Conservation (phyloP, 2,329 filamentous ascomycete species). For the Allantophomopsis lycopodina region DNA sequence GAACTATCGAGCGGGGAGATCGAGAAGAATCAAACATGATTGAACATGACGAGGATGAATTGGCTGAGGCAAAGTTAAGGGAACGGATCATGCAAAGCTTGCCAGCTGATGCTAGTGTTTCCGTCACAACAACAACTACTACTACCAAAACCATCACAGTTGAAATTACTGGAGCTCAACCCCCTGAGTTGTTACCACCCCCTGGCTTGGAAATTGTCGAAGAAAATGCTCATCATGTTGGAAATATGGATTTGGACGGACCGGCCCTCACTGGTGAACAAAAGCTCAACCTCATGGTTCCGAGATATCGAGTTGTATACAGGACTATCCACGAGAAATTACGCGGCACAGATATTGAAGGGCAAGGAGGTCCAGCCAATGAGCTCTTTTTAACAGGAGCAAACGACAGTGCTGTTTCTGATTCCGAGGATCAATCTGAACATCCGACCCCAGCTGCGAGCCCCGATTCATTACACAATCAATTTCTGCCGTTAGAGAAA, state of each 20-base stretch:
- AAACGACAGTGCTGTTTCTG: too few species aligned
- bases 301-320: conserved; percentile 42
- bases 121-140: conserved; percentile 42
- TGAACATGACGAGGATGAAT: conserved; percentile 22
- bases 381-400: neutral
- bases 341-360: conserved; percentile 22
- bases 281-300: conserved; percentile 5
- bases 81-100: conserved; percentile 40
- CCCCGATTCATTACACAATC: neutral
- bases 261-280: conserved; percentile 7
- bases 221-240: conserved; percentile 20
- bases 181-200: conserved; percentile 36
- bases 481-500: neutral
- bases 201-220: conserved; percentile 46
- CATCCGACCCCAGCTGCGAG: neutral
- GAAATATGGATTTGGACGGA: conserved; percentile 6
- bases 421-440: neutral
- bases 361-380: neutral
- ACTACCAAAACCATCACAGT: conserved; percentile 52
- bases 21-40: conserved; percentile 2
- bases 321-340: conserved; percentile 38
- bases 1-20: conserved; percentile 22
- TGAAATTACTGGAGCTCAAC: conserved; percentile 39
- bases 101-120: conserved; percentile 40
- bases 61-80: conserved; percentile 27